These are phyloP conservation scores for Verticillium tricorpus DNA, from an alignment of 2,329 filamentous ascomycete genomes.

Conservation along the genomic window DNA sequence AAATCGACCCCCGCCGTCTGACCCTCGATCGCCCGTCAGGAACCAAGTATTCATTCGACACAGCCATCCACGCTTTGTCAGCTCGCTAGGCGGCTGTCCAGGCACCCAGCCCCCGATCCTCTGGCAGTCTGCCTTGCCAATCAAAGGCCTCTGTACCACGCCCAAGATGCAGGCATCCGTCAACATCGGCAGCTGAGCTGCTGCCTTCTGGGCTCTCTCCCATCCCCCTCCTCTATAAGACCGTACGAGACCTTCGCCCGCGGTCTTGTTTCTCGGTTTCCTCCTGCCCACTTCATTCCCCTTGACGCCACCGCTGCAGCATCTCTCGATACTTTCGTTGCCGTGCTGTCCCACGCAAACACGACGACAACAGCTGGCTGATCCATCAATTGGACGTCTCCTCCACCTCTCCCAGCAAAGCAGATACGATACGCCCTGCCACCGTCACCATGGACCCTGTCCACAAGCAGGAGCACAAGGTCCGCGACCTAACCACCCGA, in stretches of 20 bases:
- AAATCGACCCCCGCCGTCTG: too few species aligned
- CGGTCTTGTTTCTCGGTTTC: not conserved
- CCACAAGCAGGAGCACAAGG: slow-evolving; percentile 44
- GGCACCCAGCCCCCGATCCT: not conserved
- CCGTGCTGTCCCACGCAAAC: not conserved
- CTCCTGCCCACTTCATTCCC: not conserved
- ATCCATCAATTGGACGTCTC: not conserved
- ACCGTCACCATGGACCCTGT: slow-evolving; percentile 28
- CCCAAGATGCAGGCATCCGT: not conserved
- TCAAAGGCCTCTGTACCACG: not conserved
- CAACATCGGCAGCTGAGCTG: not conserved
- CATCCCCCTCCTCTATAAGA: too few species aligned
- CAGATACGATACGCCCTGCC: not conserved
- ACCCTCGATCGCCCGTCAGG: not conserved
- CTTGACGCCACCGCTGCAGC: not conserved
- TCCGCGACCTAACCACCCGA: slow-evolving; percentile 54
- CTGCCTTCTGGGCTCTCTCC: not conserved
- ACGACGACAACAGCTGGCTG: not conserved
- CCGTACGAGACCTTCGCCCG: not conserved
- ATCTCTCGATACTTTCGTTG: not conserved
- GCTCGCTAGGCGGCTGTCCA: not conserved
- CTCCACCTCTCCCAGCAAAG: not conserved
- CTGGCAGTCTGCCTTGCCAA: not conserved
- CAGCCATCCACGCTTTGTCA: not conserved
- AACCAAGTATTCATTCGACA: not conserved